phyloP scores from a whole-genome alignment of 768 basidiomycete genomes.

The Inosperma sp. region DNA sequence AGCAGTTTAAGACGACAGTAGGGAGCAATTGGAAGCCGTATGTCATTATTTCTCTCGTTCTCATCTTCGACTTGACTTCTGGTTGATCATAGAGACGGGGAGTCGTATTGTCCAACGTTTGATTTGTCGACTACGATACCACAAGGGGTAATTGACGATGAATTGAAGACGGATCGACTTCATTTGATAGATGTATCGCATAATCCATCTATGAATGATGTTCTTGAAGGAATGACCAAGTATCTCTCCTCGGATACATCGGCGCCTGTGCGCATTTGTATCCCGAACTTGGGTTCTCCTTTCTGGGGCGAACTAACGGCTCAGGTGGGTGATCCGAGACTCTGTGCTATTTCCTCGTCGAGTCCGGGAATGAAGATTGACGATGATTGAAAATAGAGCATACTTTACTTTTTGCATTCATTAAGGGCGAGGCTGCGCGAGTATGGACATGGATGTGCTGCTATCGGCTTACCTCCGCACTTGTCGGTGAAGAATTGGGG shows the following conservation, averaged over 20 bases:
- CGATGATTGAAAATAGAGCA: constrained; percentile 40
- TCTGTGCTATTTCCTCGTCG: background rate
- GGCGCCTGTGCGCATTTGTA: constrained; percentile 52
- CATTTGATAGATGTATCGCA: constrained; percentile 13
- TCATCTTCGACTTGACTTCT: constrained; percentile 6
- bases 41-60: constrained; percentile 6
- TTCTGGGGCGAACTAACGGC: constrained; percentile 62
- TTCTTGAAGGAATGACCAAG: constrained; percentile 19
- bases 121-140: constrained; percentile 69
- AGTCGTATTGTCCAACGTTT: constrained; percentile 64
- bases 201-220: constrained; percentile 4
- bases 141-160: constrained; percentile 41
- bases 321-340: constrained; percentile 42
- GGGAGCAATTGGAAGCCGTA: constrained; percentile 21
- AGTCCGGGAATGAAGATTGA: background rate
- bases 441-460: constrained; percentile 58
- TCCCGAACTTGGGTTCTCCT: constrained; percentile 58
- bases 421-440: constrained; percentile 58
- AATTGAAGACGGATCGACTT: constrained; percentile 28
- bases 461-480: constrained; percentile 62
- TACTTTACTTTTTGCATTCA: constrained; percentile 67
- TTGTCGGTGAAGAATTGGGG: constrained; percentile 55
- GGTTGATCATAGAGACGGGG: constrained; percentile 37
- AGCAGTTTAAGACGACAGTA: constrained; percentile 85
- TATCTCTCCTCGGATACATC: constrained; percentile 21